Evolutionary conservation across 2,329 filamentous ascomycete species (phyloP).

Genomic region (Monosporascus sp.): DNA sequence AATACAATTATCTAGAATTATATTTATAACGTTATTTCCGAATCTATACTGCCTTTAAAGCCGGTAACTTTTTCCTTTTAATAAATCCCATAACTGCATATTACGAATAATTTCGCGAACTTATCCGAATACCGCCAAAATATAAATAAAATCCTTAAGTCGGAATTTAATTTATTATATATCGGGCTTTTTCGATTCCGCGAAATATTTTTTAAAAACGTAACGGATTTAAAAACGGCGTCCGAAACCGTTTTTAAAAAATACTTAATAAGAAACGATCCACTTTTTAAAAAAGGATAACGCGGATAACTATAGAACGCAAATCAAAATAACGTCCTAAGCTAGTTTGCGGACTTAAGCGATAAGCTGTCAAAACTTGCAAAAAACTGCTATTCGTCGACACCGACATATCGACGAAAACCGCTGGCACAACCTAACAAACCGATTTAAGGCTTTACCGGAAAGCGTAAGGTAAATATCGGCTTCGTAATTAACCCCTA

Average conservation of each 20-base stretch:
- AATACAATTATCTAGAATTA: too few relatives aligned
- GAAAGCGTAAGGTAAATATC: conserved; percentile 28
- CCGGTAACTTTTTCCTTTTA: too few relatives aligned
- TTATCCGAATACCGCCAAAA: conserved; percentile 24
- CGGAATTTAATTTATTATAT: conserved; percentile 25
- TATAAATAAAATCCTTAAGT: conserved; percentile 26
- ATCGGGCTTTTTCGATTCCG: conserved; percentile 25
- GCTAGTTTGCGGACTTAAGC: conserved; percentile 26
- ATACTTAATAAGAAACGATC: conserved; percentile 21
- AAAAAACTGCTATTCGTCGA: conserved; percentile 13
- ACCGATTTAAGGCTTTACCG: conserved; percentile 23
- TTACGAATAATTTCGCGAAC: conserved; percentile 26
- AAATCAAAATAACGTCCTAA: conserved; percentile 29
- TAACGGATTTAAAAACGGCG: conserved; percentile 20
- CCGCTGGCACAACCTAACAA: conserved; percentile 14
- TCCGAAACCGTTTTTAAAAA: conserved; percentile 27
- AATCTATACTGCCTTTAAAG: fast-evolving
- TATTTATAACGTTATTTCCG: too few relatives aligned
- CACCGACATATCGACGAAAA: conserved; percentile 5
- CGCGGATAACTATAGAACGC: conserved; percentile 27
- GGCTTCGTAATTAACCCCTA: conserved; percentile 20
- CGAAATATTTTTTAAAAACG: conserved; percentile 22
- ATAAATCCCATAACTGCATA: conserved; percentile 3
- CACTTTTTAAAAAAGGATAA: conserved; percentile 27
- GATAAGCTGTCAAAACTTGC: conserved; percentile 23